Base-by-base conservation (phyloP, 1,284 basidiomycete genomes). In the Heterobasidion annosum region DNA sequence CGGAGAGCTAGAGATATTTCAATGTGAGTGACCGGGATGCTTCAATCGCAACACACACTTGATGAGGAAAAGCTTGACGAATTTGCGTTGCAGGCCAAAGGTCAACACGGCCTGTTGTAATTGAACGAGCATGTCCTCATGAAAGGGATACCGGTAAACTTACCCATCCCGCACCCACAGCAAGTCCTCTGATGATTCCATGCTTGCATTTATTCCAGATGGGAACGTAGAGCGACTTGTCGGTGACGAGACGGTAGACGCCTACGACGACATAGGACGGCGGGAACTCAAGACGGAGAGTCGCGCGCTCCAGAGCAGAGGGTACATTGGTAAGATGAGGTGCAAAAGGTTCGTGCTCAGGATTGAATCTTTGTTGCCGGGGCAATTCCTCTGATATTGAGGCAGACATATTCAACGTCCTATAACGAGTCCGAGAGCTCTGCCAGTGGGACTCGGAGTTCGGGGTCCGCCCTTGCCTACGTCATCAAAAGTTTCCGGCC, bases 131-230 rank as follows among this genome's bases (percentile, higher is more conserved):
- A 10, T 37, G 15, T 10, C 34, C 48, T 15, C 8, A 48, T 13
- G 19, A 37, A 35, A n/a, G 12, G 16, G 18, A 42, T 16, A 10
- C 16, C 8, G 16, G 1, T 16, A 16, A 12, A 40, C 37, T 54
- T 57, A 87, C 88, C 88, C 89, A 91, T 33, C 78, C 68, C 0
- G 77, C 61, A 0, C 85, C 88, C 47, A 88, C 81, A 7, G 76
- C 64, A 0, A 74, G 69, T 0, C 89, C 88, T 43, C 87, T 71
- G 53, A 73, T 64, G 2, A 77, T 75, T 0, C 83, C 88, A 66
- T 91, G 82, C 59, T 74, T 75, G 63, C 86, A 88, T 66, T 89
- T 91, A 58, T 83, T 72, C 88, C 87, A 91, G 10, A 83, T 80
- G 7, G 88, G 85, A 16, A 73, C 68, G 57, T 77, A 80, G n/a